These are phyloP conservation scores for Neoascochyta sp. DNA, from an alignment of 2,329 filamentous ascomycete genomes.

Conservation along the genomic window DNA sequence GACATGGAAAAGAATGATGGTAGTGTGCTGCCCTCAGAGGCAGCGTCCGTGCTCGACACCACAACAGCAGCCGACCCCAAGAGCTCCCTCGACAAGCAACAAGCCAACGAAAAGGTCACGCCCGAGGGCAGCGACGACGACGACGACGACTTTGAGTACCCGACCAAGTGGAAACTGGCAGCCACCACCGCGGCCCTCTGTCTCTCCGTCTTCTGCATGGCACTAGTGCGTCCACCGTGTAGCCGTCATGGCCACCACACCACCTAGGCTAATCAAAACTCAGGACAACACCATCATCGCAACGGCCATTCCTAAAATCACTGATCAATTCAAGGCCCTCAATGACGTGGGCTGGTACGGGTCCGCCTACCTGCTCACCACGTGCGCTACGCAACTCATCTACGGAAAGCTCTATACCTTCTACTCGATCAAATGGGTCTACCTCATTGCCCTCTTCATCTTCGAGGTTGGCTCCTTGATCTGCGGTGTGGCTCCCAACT, in stretches of 20 bases:
- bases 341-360: slow-evolving; percentile 49
- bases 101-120: slow-evolving; percentile 11
- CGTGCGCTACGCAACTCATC: slow-evolving; percentile 40
- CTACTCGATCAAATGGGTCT: slow-evolving; percentile 48
- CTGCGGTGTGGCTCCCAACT: slow-evolving; percentile 51
- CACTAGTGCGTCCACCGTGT: slow-evolving; percentile 23
- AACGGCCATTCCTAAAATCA: slow-evolving; percentile 49
- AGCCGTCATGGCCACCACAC: background rate
- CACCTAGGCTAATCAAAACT: background rate
- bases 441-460: slow-evolving; percentile 43
- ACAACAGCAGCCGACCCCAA: slow-evolving; percentile 8
- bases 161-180: slow-evolving; percentile 31
- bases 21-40: slow-evolving; percentile 17
- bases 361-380: slow-evolving; percentile 42
- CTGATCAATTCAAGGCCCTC: slow-evolving; percentile 46
- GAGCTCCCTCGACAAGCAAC: no score
- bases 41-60: slow-evolving; percentile 16
- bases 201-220: slow-evolving; percentile 40
- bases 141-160: slow-evolving; percentile 35
- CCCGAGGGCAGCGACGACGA: slow-evolving; percentile 21
- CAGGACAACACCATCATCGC: slow-evolving; percentile 31
- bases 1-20: slow-evolving; percentile 26
- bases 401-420: slow-evolving; percentile 47
- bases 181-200: slow-evolving; percentile 35
- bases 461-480: slow-evolving; percentile 53